Percentiles rank a stretch among this genome's conserved stretches.
These are phyloP conservation scores for Aspergillus steynii DNA, from an alignment of 495 filamentous ascomycete genomes.

Conservation along the genomic window DNA sequence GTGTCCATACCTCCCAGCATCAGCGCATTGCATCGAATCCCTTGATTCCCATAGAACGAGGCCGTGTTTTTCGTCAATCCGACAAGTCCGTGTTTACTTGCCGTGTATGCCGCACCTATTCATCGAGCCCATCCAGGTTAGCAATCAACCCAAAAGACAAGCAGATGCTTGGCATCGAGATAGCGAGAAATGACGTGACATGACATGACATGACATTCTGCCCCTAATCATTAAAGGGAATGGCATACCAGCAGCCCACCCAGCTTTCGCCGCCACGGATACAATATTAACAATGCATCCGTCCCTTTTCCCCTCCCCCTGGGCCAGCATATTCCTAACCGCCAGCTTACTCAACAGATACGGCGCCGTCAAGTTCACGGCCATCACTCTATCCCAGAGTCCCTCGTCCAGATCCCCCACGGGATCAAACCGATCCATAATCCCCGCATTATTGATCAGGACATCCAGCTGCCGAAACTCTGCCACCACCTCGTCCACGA, in stretches of 20 bases:
- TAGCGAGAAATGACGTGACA: neutral
- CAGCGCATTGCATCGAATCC: conserved; percentile 58
- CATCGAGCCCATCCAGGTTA: conserved; percentile 16
- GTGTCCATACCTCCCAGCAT: conserved; percentile 57
- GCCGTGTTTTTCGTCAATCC: conserved; percentile 66
- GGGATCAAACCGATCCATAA: conserved; percentile 60
- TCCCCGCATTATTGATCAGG: conserved; percentile 46
- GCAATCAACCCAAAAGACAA: neutral
- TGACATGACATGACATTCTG: neutral
- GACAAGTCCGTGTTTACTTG: conserved; percentile 40
- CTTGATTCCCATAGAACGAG: conserved; percentile 55
- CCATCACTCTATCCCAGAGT: conserved; percentile 58
- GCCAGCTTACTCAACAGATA: conserved; percentile 54
- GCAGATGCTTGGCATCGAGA: neutral
- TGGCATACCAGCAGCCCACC: conserved; percentile 34
- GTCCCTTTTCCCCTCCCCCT: conserved; percentile 25
- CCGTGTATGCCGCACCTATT: conserved; percentile 55
- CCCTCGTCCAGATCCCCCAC: conserved; percentile 50
- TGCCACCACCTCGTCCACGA: conserved; percentile 34
- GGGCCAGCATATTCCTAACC: conserved; percentile 45
- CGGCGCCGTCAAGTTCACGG: conserved; percentile 60
- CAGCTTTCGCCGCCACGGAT: conserved; percentile 36
- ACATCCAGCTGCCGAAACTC: conserved; percentile 38
- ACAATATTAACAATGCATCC: conserved; percentile 42
- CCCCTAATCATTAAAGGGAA: neutral